A percentile compares a stretch with the other conserved stretches of the same genome.
Evolutionary conservation across 1,139 yeast genomes (phyloP).

Genomic region (Saccharomyces hybrid): DNA sequence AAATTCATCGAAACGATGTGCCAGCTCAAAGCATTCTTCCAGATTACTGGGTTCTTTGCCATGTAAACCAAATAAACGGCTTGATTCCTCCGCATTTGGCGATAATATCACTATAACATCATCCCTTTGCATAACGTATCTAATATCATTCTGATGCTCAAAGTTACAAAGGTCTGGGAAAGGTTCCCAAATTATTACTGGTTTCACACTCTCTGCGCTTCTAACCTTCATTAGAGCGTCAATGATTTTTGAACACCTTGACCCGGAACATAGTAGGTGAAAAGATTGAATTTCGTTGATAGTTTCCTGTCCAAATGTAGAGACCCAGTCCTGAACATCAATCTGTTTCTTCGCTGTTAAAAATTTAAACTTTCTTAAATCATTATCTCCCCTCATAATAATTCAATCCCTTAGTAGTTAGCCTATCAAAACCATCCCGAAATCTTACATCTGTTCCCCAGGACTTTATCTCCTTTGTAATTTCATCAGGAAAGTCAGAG

Average conservation of each 20-base stretch:
- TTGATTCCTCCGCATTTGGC: conserved; percentile 82
- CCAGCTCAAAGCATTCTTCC: conserved; percentile 38
- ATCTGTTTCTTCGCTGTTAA: conserved; percentile 59
- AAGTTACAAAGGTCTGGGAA: conserved; percentile 66
- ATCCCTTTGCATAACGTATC: conserved; percentile 43
- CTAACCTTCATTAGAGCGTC: conserved; percentile 27
- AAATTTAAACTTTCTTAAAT: conserved; percentile 50
- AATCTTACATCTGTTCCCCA: conserved; percentile 61
- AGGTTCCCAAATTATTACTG: conserved; percentile 73
- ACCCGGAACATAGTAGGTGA: conserved; percentile 73
- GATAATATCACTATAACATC: conserved; percentile 42
- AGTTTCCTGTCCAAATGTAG: conserved; percentile 32
- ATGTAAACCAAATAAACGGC: conserved; percentile 41
- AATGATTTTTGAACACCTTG: conserved; percentile 46
- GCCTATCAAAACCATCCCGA: conserved; percentile 44
- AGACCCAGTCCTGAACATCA: conserved; percentile 46
- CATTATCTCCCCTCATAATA: conserved; percentile 52
- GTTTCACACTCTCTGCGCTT: conserved; percentile 31
- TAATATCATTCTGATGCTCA: conserved; percentile 40
- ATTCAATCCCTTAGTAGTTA: conserved; percentile 79
- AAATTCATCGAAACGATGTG: conserved; percentile 37
- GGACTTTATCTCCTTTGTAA: conserved; percentile 40
- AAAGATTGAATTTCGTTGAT: conserved; percentile 37
- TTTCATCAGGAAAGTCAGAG: conserved; percentile 54
- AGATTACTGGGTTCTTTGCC: conserved; percentile 37